Conservation (phyloP, 2,329 filamentous ascomycete genomes). For the Emergomyces pasteurianus region DNA sequence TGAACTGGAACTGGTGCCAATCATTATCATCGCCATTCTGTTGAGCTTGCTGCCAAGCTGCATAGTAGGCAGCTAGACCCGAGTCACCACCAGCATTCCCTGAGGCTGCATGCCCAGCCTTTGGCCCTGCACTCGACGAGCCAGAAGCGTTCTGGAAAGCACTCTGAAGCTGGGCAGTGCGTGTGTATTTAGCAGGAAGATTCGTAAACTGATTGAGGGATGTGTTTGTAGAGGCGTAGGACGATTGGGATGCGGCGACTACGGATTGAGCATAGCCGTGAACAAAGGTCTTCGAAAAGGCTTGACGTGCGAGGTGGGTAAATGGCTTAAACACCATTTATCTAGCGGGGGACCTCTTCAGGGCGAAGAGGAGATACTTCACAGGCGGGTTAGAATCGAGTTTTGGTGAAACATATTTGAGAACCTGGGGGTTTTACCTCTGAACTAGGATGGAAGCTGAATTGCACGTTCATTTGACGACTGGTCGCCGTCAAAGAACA, state of each 20-base stretch:
- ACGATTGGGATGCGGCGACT: slow-evolving; percentile 84
- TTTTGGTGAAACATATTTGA: neutral
- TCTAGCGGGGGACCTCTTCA: slow-evolving; percentile 56
- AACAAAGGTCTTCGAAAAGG: slow-evolving; percentile 91
- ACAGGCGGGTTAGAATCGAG: neutral
- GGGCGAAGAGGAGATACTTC: slow-evolving; percentile 44
- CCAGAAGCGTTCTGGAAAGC: slow-evolving; percentile 56
- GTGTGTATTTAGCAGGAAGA: slow-evolving; percentile 39
- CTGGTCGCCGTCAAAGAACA: slow-evolving; percentile 77
- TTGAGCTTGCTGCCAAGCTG: slow-evolving; percentile 73
- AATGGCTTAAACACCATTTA: slow-evolving; percentile 77
- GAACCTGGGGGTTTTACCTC: slow-evolving; percentile 40
- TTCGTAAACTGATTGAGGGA: slow-evolving; percentile 42
- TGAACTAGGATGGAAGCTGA: slow-evolving; percentile 46
- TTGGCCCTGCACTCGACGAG: slow-evolving; percentile 38
- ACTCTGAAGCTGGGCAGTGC: slow-evolving; percentile 57
- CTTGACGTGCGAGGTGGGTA: slow-evolving; percentile 84
- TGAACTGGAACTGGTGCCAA: slow-evolving; percentile 86
- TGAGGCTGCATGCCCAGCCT: slow-evolving; percentile 47
- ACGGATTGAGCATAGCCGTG: slow-evolving; percentile 97
- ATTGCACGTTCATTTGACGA: slow-evolving; percentile 99
- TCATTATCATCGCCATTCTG: slow-evolving; percentile 59
- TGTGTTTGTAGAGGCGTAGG: slow-evolving; percentile 56
- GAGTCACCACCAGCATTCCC: slow-evolving; percentile 40
- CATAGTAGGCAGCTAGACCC: slow-evolving; percentile 80